Conservation (phyloP, 257 asterid genomes). For the Solanum virginianum region DNA sequence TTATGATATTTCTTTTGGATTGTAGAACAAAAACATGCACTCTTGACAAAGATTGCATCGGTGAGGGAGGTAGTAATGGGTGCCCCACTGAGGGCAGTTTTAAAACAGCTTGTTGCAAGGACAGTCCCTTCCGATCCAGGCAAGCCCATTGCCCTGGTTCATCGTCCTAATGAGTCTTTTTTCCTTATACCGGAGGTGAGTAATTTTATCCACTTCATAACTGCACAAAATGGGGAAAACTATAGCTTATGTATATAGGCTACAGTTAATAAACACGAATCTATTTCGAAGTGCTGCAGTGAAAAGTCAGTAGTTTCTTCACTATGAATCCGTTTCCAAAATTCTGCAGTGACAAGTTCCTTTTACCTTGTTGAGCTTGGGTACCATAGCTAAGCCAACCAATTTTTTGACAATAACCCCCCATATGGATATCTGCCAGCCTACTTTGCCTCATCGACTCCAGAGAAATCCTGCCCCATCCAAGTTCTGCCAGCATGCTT, state of each 20-base stretch:
- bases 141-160: constrained; percentile 65
- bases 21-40: constrained; percentile 51
- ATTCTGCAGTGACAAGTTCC: neutral
- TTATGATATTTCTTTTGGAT: neutral
- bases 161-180: constrained; percentile 92
- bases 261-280: neutral
- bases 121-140: constrained; percentile 40
- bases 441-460: neutral
- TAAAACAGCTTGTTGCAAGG: constrained; percentile 67
- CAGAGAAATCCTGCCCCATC: neutral
- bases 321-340: neutral
- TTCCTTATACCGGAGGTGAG: constrained; percentile 79
- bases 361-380: neutral
- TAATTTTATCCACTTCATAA: neutral
- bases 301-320: neutral
- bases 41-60: constrained; percentile 74
- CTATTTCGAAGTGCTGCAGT: neutral
- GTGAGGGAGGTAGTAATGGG: constrained; percentile 88
- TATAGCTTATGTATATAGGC: neutral
- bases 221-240: neutral
- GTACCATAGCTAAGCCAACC: neutral
- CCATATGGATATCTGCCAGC: neutral
- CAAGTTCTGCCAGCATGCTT: neutral
- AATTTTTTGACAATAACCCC: neutral
- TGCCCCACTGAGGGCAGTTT: constrained; percentile 71